phyloP scores from a whole-genome alignment of 495 filamentous ascomycete species.

The Platismatia glauca region DNA sequence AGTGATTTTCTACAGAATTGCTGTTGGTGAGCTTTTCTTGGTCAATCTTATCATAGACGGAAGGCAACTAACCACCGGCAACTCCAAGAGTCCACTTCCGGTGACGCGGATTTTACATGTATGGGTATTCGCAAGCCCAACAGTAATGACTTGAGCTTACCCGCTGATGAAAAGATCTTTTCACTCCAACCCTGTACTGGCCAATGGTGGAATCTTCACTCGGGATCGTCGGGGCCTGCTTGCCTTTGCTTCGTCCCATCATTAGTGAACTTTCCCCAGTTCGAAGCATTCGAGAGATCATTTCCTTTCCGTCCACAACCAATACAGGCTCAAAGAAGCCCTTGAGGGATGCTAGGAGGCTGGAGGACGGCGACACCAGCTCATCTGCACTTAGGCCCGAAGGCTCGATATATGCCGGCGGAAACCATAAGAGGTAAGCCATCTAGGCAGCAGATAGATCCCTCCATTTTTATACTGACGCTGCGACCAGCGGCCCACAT shows the following conservation, averaged over 20 bases:
- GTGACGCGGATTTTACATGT: slow-evolving; percentile 8
- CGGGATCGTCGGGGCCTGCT: slow-evolving; percentile 4
- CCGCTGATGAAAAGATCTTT: neutral
- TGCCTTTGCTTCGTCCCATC: neutral
- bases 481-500: neutral
- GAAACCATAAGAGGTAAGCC: neutral
- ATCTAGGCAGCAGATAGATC: neutral
- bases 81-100: neutral
- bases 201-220: slow-evolving; percentile 7
- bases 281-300: neutral
- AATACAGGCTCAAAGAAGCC: neutral
- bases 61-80: neutral
- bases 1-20: neutral
- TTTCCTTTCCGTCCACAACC: neutral
- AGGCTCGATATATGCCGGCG: neutral
- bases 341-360: neutral
- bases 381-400: neutral
- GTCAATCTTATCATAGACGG: neutral
- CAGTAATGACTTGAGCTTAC: neutral
- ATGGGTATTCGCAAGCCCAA: neutral
- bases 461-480: neutral
- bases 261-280: neutral
- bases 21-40: neutral
- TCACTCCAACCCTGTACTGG: slow-evolving; percentile 7
- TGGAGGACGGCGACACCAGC: neutral